These are phyloP conservation scores for Saccharomycopsis schoenii DNA, from an alignment of 805 yeast species.

Conservation along the genomic window DNA sequence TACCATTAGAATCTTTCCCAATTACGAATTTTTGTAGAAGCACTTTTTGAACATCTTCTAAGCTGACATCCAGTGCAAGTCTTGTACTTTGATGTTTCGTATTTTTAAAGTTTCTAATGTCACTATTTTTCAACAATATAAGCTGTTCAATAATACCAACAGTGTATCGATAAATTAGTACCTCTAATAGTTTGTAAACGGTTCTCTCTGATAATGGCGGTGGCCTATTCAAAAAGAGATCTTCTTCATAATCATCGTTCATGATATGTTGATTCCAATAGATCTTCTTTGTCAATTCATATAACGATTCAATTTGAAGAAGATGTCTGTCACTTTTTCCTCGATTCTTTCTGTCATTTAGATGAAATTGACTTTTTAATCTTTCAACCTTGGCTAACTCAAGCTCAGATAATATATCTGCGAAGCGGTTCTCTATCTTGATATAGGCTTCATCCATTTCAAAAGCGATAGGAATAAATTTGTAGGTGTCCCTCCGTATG, in stretches of 20 bases:
- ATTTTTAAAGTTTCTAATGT: too few species aligned
- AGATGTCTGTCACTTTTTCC: background rate
- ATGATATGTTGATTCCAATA: slow-evolving; percentile 3
- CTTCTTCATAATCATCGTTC: background rate
- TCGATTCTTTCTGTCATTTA: background rate
- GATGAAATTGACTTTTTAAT: background rate
- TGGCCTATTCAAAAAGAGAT: background rate
- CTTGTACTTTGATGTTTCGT: background rate
- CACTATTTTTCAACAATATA: background rate
- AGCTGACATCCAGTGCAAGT: background rate
- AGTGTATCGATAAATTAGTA: background rate
- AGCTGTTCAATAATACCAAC: background rate
- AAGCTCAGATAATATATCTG: slow-evolving; percentile 19
- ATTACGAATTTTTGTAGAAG: background rate
- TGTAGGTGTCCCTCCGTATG: slow-evolving; percentile 23
- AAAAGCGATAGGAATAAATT: slow-evolving; percentile 40
- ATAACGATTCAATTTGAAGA: background rate
- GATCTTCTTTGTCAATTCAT: background rate
- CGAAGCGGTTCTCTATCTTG: slow-evolving; percentile 35
- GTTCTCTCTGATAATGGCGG: background rate
- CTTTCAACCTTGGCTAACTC: slow-evolving; percentile 2
- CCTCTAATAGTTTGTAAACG: background rate
- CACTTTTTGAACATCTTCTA: background rate
- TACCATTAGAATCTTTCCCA: background rate
- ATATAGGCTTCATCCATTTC: slow-evolving; percentile 40